These are phyloP conservation scores for Trichoderma harzianum DNA, from an alignment of 2,329 filamentous ascomycete genomes.

Conservation along the genomic window DNA sequence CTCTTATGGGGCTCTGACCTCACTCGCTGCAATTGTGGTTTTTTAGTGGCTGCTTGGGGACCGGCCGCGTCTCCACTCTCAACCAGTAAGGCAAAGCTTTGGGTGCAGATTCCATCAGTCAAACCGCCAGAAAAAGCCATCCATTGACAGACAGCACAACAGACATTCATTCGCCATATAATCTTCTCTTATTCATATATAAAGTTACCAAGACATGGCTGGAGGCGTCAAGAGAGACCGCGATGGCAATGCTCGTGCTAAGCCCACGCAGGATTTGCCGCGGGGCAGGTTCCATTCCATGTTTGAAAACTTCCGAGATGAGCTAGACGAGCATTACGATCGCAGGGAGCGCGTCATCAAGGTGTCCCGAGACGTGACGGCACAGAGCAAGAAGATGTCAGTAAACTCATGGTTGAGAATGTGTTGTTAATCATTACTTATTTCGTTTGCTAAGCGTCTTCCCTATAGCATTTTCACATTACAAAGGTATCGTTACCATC, in stretches of 20 bases:
- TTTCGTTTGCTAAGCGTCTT: neutral
- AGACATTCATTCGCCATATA: neutral
- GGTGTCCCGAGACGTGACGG: conserved; percentile 86
- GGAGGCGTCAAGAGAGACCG: conserved; percentile 52
- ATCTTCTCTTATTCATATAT: neutral
- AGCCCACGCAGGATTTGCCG: conserved; percentile 35
- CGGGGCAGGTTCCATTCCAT: conserved; percentile 60
- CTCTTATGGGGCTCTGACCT: neutral
- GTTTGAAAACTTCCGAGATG: conserved; percentile 81
- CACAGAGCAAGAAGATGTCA: conserved; percentile 95
- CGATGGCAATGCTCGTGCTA: conserved; percentile 47
- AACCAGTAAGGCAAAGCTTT: neutral
- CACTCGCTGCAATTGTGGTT: neutral
- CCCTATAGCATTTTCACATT: conserved; percentile 36
- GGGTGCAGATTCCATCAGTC: neutral
- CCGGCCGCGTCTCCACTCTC: neutral
- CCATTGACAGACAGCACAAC: neutral
- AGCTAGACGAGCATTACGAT: conserved; percentile 93
- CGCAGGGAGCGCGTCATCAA: conserved; percentile 87
- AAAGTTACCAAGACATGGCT: conserved; percentile 28
- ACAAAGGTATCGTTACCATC: conserved; percentile 34
- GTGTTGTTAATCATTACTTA: neutral
- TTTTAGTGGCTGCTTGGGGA: neutral
- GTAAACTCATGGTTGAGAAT: conserved; percentile 19
- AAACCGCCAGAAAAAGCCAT: neutral